Conservation (phyloP, 2,329 filamentous ascomycete genomes). For the Cyclaneusma minus region DNA sequence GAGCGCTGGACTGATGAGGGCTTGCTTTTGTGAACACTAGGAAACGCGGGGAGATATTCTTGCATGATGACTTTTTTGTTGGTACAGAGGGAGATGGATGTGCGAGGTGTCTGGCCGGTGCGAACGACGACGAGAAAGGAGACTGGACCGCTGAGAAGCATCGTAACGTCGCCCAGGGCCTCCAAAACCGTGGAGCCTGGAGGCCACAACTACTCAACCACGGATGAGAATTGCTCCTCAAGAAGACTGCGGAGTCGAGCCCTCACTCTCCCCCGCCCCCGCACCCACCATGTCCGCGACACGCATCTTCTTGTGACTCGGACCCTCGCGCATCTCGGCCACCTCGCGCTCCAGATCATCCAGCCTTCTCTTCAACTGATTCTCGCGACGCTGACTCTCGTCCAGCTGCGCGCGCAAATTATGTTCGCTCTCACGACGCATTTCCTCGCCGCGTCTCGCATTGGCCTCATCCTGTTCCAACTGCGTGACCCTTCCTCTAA, state of each 20-base stretch:
- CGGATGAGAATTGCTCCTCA: too few relatives aligned
- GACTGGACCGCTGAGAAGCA: too few relatives aligned
- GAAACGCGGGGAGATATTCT: too few relatives aligned
- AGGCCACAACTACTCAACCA: too few relatives aligned
- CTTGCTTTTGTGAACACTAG: too few relatives aligned
- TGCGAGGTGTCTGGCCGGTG: too few relatives aligned
- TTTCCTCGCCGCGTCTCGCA: conserved; percentile 43
- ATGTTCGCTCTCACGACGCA: conserved; percentile 36
- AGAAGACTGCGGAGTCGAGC: conserved; percentile 3
- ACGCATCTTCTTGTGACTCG: conserved; percentile 37
- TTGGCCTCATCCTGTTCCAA: conserved; percentile 63
- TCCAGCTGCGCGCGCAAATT: conserved; percentile 50
- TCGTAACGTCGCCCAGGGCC: too few relatives aligned
- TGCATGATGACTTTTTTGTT: too few relatives aligned
- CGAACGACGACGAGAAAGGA: too few relatives aligned
- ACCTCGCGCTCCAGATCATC: conserved; percentile 54
- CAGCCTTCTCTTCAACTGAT: conserved; percentile 67
- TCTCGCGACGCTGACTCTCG: conserved; percentile 63
- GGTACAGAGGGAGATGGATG: too few relatives aligned
- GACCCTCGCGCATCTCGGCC: conserved; percentile 24
- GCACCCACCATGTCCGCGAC: conserved; percentile 30
- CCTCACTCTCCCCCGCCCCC: conserved; percentile 19
- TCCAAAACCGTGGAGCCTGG: too few relatives aligned
- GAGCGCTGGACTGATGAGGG: too few relatives aligned
- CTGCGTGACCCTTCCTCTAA: conserved; percentile 57